phyloP scores from a whole-genome alignment of 345 rosid species.

The Carallia pectinifolia region DNA sequence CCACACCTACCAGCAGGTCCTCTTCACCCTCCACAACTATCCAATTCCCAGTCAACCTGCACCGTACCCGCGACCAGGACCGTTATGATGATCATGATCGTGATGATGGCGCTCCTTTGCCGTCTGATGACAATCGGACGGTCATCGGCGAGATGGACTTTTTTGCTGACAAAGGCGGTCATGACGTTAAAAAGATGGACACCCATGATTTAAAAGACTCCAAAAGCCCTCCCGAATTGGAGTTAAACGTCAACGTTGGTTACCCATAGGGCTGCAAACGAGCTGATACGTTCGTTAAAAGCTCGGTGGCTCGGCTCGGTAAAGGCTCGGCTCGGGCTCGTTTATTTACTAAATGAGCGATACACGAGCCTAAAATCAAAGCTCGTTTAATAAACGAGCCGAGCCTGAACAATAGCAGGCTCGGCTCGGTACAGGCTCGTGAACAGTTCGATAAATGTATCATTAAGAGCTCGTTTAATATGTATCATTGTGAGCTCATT shows the following conservation, averaged over 20 bases:
- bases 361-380: too few species aligned
- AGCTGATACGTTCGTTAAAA: too few species aligned
- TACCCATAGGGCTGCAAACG: too few species aligned
- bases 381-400: too few species aligned
- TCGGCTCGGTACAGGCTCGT: too few species aligned
- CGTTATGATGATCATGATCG: neutral
- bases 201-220: slow-evolving; percentile 1
- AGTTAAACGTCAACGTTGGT: slow-evolving; percentile 48
- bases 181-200: neutral
- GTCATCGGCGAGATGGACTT: slow-evolving; percentile 59
- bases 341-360: too few species aligned
- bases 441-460: too few species aligned
- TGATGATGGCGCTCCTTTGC: slow-evolving; percentile 4
- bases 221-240: slow-evolving; percentile 22
- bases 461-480: too few species aligned
- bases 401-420: too few species aligned
- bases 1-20: neutral
- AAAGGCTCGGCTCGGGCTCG: too few species aligned
- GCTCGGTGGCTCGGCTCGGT: too few species aligned
- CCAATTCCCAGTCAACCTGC: slow-evolving; percentile 49
- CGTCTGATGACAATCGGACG: slow-evolving; percentile 21
- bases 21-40: slow-evolving; percentile 33
- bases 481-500: too few species aligned
- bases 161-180: slow-evolving; percentile 28
- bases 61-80: neutral